Evolutionary conservation across 2,329 filamentous ascomycete species (phyloP), one percentile per base, ranked within the genome.

Genomic region (Passalora sequoiae): DNA sequence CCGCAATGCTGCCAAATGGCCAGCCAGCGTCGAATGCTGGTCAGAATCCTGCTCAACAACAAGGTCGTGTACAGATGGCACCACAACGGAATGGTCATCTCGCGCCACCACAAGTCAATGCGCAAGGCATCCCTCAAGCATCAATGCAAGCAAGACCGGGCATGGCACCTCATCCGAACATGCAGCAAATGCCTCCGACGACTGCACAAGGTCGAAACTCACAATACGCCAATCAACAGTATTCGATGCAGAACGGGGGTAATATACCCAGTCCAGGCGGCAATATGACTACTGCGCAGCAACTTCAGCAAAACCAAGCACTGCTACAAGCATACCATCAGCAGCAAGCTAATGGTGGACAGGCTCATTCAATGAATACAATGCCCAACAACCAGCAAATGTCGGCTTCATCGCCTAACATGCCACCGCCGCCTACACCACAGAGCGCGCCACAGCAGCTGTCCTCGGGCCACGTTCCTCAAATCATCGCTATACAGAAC

Each of bases 41-140:
- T 1, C 61, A 63, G 40, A 64, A 68, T 57, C 59, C 66, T 62
- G 43, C 39, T 28, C 40, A 54, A 47, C 31, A 54, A 21, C 65
- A 68, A 42, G 44, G 48, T n/a, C 43, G 46, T 21, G 61, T 76
- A 53, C 68, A 70, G 48, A 70, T 70, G 53, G 71, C 70, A 24
- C 69, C 75, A 44, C 64, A 48, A 13, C 49, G 54, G 12, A 71
- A 71, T 42, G 64, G 65, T 2, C 78, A 64, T 68, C 68, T 56
- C 67, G 76, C 53, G 61, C 73, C 56, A 72, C 74, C 60, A 4
- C 57, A 63, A 63, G 75, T 59, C 73, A 78, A 66, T 56, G 72
- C 41, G 2, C 79, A 78, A 46, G 76, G 77, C 33, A 73, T 85
- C 17, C 79, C 81, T 27, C 83, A 86, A 60, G 81, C 83, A 17